These are phyloP conservation scores for Acacia concinna DNA, from an alignment of 331 rosid genomes.

Conservation along the genomic window DNA sequence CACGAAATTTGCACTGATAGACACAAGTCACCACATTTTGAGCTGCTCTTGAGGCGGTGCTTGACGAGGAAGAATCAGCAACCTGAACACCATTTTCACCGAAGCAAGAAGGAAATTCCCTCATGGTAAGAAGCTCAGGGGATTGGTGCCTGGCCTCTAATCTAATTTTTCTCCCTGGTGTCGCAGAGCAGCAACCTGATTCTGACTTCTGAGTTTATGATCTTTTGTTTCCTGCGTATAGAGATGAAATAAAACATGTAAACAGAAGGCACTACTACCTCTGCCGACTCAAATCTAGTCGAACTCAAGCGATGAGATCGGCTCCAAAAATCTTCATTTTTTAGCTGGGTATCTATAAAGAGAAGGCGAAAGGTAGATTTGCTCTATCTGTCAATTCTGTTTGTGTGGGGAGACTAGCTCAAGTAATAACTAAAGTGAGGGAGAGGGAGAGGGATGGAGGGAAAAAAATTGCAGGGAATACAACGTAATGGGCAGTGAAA, in stretches of 20 bases:
- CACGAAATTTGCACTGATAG: slow-evolving; percentile 57
- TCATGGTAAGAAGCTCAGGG: slow-evolving; percentile 43
- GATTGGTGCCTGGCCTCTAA: not conserved
- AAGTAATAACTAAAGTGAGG: not conserved
- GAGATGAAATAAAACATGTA: not conserved
- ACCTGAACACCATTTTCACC: slow-evolving; percentile 90
- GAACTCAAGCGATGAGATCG: slow-evolving; percentile 22
- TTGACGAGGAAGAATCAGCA: slow-evolving; percentile 62
- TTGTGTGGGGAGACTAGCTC: slow-evolving; percentile 19
- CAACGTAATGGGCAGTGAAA: slow-evolving; percentile 27
- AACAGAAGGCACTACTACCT: slow-evolving; percentile 34
- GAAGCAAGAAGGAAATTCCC: slow-evolving; percentile 87
- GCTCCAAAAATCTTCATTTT: slow-evolving; percentile 32
- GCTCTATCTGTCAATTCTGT: slow-evolving; percentile 23
- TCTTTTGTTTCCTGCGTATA: not conserved
- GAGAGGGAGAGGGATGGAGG: not conserved
- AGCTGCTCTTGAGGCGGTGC: slow-evolving; percentile 47
- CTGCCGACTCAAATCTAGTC: slow-evolving; percentile 17
- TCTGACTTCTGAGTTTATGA: not conserved
- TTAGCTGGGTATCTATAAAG: slow-evolving; percentile 22
- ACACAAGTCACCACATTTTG: slow-evolving; percentile 76
- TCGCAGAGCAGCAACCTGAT: slow-evolving; percentile 16
- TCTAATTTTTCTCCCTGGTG: not conserved
- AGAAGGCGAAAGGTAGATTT: slow-evolving; percentile 20
- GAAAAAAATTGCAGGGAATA: not conserved